Percentiles rank a stretch among this genome's conserved stretches.
phyloP scores from a whole-genome alignment of 2,329 filamentous ascomycete species.

The Phoma herbarum region DNA sequence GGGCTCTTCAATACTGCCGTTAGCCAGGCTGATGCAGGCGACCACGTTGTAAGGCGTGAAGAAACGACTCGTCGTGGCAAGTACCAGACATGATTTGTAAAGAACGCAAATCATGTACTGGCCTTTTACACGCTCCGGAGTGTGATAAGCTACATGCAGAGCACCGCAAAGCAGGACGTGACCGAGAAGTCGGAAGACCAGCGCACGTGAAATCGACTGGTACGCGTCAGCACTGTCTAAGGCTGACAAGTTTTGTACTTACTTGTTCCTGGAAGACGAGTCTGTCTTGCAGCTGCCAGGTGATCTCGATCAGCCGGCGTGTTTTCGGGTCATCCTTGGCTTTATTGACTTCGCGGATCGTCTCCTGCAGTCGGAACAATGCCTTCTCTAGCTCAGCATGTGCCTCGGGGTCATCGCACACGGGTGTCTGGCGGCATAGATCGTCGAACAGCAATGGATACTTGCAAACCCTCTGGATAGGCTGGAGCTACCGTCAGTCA shows the following conservation, averaged over 20 bases:
- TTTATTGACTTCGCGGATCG: conserved; percentile 81
- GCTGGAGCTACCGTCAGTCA: conserved; percentile 60
- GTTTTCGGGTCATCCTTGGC: conserved; percentile 80
- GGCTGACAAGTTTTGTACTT: conserved; percentile 24
- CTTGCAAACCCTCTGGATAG: conserved; percentile 89
- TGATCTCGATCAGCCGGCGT: conserved; percentile 77
- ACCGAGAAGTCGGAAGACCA: conserved; percentile 78
- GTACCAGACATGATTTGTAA: conserved; percentile 81
- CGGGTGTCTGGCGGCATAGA: conserved; percentile 81
- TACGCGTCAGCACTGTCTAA: conserved; percentile 9
- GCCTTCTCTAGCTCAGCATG: conserved; percentile 81
- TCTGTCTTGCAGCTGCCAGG: conserved; percentile 84
- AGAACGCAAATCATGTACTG: conserved; percentile 85
- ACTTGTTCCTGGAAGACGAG: conserved; percentile 78
- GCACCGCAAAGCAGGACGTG: conserved; percentile 83
- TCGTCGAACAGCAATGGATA: conserved; percentile 89
- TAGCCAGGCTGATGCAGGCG: conserved; percentile 74
- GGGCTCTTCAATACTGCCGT: conserved; percentile 72
- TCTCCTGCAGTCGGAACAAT: conserved; percentile 74
- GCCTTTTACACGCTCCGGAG: conserved; percentile 71
- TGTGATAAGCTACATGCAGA: conserved; percentile 84
- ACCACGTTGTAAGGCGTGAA: conserved; percentile 76
- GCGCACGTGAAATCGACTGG: conserved; percentile 41
- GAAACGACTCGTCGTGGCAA: conserved; percentile 73
- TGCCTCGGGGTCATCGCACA: conserved; percentile 82